Percentiles rank a stretch among this genome's conserved stretches.
phyloP scores from a whole-genome alignment of 352 stramenopile species.

The Thalassiosira livingstoniorum region DNA sequence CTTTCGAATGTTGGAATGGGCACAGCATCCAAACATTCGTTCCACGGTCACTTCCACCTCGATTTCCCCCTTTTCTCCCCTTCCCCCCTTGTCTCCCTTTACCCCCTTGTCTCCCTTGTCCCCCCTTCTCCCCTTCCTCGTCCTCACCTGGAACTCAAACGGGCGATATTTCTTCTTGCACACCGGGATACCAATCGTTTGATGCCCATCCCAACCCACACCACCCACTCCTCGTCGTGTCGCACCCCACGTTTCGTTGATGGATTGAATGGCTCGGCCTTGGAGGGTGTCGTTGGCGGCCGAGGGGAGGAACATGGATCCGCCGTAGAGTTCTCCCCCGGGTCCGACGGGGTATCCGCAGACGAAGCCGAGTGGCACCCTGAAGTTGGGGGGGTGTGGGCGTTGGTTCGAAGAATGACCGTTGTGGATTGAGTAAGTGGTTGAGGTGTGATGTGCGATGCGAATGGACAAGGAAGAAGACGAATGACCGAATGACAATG shows the following conservation, averaged over 20 bases:
- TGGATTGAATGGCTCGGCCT: slow-evolving; percentile 78
- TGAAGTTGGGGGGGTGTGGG: too few relatives aligned
- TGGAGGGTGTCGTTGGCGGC: slow-evolving; percentile 81
- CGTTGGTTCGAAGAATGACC: too few relatives aligned
- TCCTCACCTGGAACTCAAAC: slow-evolving; percentile 75
- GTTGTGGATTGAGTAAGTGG: too few relatives aligned
- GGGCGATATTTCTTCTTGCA: slow-evolving; percentile 87
- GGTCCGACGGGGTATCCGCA: slow-evolving; percentile 78
- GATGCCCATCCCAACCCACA: slow-evolving; percentile 55
- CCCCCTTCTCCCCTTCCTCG: slow-evolving; percentile 30
- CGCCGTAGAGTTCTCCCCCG: slow-evolving; percentile 80
- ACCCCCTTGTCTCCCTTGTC: slow-evolving; percentile 44
- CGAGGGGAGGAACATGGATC: slow-evolving; percentile 81
- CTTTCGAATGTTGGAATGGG: slow-evolving; percentile 73
- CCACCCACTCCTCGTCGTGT: slow-evolving; percentile 14
- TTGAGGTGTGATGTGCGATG: too few relatives aligned
- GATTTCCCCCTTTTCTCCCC: slow-evolving; percentile 38
- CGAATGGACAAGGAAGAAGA: too few relatives aligned
- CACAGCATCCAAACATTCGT: slow-evolving; percentile 79
- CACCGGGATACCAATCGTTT: slow-evolving; percentile 82
- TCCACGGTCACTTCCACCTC: slow-evolving; percentile 69
- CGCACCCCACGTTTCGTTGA: slow-evolving; percentile 80
- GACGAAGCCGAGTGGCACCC: slow-evolving; percentile 85
- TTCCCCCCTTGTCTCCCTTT: slow-evolving; percentile 23
- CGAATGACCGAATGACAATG: too few relatives aligned